These are phyloP conservation scores for Stygiomarasmius scandens DNA, from an alignment of 1,284 basidiomycete species.

Conservation along the genomic window DNA sequence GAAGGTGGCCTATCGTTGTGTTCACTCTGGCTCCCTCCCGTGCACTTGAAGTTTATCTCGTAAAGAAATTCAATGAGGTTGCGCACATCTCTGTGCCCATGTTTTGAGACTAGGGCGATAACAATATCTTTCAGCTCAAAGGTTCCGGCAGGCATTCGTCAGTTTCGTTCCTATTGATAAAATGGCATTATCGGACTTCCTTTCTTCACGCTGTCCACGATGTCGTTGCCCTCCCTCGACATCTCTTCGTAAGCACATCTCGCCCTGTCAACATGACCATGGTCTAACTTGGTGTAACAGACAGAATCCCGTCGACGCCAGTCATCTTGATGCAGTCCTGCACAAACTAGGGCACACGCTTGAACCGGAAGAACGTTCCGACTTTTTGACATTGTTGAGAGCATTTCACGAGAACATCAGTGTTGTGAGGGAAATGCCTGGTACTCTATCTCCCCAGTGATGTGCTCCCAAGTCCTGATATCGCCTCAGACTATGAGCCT, in stretches of 20 bases:
- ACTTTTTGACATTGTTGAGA: neutral
- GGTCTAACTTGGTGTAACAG: neutral
- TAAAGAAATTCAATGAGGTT: too few species aligned
- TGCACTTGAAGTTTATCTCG: too few species aligned
- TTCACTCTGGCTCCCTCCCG: too few species aligned
- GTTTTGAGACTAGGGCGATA: too few species aligned
- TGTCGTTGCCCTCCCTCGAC: neutral
- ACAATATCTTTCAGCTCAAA: too few species aligned
- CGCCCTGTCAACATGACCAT: neutral
- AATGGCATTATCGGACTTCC: too few species aligned
- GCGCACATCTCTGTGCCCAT: too few species aligned
- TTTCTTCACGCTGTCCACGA: too few species aligned
- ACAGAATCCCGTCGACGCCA: neutral
- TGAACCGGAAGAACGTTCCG: neutral
- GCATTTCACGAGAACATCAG: neutral
- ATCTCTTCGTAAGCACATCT: neutral
- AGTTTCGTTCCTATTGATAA: too few species aligned
- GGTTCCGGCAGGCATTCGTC: too few species aligned
- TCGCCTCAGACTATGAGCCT: conserved; percentile 7
- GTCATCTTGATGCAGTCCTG: neutral
- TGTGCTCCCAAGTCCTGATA: neutral
- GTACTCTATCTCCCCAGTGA: neutral
- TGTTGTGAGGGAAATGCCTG: conserved; percentile 4
- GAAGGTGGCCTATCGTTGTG: neutral
- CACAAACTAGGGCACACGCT: neutral